Evolutionary conservation across 1,139 yeast species (phyloP), one percentile per base, ranked within the genome.

Genomic region (Zygosaccharomyces sapae): DNA sequence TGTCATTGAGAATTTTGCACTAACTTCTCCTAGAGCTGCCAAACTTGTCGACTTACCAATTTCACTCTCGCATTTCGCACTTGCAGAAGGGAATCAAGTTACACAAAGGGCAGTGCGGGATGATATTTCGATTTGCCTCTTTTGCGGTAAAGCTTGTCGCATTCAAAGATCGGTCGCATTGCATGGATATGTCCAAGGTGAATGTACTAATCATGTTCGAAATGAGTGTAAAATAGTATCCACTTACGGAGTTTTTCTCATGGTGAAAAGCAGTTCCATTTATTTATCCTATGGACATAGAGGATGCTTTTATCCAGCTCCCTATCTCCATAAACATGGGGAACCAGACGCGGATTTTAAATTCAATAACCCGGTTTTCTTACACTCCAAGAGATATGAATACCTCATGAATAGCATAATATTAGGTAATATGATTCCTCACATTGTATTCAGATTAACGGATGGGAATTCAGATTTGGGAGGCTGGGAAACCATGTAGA

Each of bases 401-500:
- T 79, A 82, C 42, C 76, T 90, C 50, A 76, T 77, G 16, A 74
- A 83, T 48, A 77, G 76, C 33, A 70, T 86, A 42, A 86, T 97
- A 90, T 71, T 90, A 20, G 84, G 79, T 51, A 94, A 89, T 61
- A 86, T 86, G 58, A 73, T 87, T 10, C 83, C 89, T 2, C 88
- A 87, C 56, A 74, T 76, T 47, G 82, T 90, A 39, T 90, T 88
- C 1, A 74, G 97, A 55, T 82, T 81, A 54, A 73, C 92, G 31
- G 97, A 90, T 57, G 80, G 83, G 40, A 80, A 77, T 5, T 69
- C 83, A 33, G 97, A 92, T 66, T 80, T 86, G 30, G 97, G 97
- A 9, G 97, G 97, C 1, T 92, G 98, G 98, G 94, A 86, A 58
- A 87, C 97, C 1, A 70, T 90, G 61, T 90, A 70, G 12, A 24